phyloP scores from a whole-genome alignment of 129 eudicot genomes.

The carrot (Daucus carota) region DH1_v3.0 NC_030389.2:39958001-39958500 shows the following conservation, averaged over 20 bases:
- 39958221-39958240: neutral
- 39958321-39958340: conserved; percentile 89
- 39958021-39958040: neutral
- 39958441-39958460: conserved; percentile 81
- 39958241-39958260: neutral
- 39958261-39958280: conserved; percentile 46
- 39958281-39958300: conserved; percentile 90
- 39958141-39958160: neutral
- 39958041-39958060: neutral
- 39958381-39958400: conserved; percentile 89
- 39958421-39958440: conserved; percentile 95
- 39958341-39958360: conserved; percentile 51
- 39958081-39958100: neutral
- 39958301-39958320: conserved; percentile 94
- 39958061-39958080: neutral
- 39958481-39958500: conserved; percentile 84
- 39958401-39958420: conserved; percentile 92
- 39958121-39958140: neutral
- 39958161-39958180: neutral
- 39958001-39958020: neutral
- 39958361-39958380: conserved; percentile 69
- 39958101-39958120: neutral
- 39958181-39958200: neutral
- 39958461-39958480: conserved; percentile 98
- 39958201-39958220: neutral